phyloP scores from a whole-genome alignment of 2,329 filamentous ascomycete species.

The Tricladium varicosporioides region DNA sequence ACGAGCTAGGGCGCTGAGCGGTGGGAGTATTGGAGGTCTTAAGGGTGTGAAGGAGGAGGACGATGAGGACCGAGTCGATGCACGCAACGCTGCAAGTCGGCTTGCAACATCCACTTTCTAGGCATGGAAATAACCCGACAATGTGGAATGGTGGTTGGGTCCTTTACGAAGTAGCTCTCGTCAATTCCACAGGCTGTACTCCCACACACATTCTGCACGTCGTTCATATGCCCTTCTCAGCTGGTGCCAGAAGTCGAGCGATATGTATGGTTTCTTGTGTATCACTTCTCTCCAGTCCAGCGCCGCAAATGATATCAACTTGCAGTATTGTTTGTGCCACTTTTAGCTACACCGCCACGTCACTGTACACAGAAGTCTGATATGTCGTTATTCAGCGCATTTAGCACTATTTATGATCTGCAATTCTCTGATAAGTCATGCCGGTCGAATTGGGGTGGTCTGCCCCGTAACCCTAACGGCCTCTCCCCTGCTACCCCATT shows the following conservation, averaged over 20 bases:
- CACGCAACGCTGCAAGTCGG: conserved; percentile 89
- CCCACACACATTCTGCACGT: conserved; percentile 8
- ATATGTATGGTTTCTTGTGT: conserved; percentile 8
- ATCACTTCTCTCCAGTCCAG: neutral
- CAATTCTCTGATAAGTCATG: conserved; percentile 7
- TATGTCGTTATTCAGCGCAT: conserved; percentile 11
- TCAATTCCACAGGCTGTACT: conserved; percentile 14
- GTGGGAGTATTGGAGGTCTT: conserved; percentile 42
- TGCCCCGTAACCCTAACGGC: neutral
- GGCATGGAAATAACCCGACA: conserved; percentile 9
- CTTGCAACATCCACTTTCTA: conserved; percentile 60
- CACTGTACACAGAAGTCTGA: conserved; percentile 11
- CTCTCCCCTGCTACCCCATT: neutral
- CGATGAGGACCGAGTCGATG: conserved; percentile 91
- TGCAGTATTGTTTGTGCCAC: conserved; percentile 7
- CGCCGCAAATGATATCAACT: conserved; percentile 12
- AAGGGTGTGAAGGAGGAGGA: conserved; percentile 71
- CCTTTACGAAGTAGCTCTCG: conserved; percentile 3
- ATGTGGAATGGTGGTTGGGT: conserved; percentile 8
- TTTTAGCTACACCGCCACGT: conserved; percentile 10
- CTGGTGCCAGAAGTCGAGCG: neutral
- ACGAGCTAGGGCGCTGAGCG: conserved; percentile 31
- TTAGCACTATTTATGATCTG: conserved; percentile 17
- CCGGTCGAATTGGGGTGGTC: conserved; percentile 16
- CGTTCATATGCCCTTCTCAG: neutral